Base-by-base conservation (phyloP, 345 rosid genomes). In the Camelina hispida region DNA sequence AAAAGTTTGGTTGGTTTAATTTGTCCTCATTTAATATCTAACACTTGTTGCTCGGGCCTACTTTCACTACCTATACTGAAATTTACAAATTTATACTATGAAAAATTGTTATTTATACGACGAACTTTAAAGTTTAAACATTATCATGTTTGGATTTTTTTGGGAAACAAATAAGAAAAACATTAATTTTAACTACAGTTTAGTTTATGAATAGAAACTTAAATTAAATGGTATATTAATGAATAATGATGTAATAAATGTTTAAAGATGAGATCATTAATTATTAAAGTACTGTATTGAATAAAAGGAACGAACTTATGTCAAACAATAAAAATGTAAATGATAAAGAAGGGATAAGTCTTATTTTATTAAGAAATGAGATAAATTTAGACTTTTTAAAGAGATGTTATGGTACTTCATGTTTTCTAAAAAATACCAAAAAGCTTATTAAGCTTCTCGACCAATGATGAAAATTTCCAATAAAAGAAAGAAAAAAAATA, bases 31-130 rank as follows among this genome's bases (percentile, higher is more conserved):
- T 53, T 44, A 55, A 43, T 62, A 53, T 65, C 3, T 4, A 46
- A 56, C 69, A 76, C 64, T 61, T 76, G 69, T 43, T 6, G 11
- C 16, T 68, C 25, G 74, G 79, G 34, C 64, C 69, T 76, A 61
- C 58, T 22, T 53, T 12, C 23, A 55, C 34, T 62, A 16, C 9
- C 17, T 53, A 60, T 48, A 14, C 7, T 12, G 3, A 57, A n/a
- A 18, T 20, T 55, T 64, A 64, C 71, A 55, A 62, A 25, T 25
- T 40, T n/a, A 40, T 38, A 9, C 4, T 48, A 50, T 60, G n/a
- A 34, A 69, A 43, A 3, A 38, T 25, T 32, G 35, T 32, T 34
- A 20, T 20, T 18, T 34, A 47, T 37, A 18, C 11, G 11, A 48
- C 48, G 43, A 54, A 40, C 3, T 1, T 12, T 38, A 40, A 55